Percentiles rank a stretch among this genome's conserved stretches.
These are phyloP conservation scores for Parsonsia alboflavescens DNA, from an alignment of 257 asterid species.

Conservation along the genomic window DNA sequence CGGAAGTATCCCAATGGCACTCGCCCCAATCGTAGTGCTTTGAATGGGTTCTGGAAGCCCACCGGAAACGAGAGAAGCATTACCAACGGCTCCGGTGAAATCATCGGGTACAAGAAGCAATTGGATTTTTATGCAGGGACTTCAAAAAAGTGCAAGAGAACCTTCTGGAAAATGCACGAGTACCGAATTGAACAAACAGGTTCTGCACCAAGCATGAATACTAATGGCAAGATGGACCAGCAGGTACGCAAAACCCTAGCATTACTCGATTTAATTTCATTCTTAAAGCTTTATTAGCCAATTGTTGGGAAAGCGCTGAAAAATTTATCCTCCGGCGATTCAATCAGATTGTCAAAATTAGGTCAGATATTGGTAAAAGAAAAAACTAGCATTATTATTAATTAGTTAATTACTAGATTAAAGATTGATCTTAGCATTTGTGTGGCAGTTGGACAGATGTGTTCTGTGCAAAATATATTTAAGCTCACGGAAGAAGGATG, in stretches of 20 bases:
- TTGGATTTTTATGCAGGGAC: not conserved
- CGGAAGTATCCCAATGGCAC: not conserved
- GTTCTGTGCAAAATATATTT: not conserved
- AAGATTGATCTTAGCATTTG: too few species aligned
- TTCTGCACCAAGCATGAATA: not conserved
- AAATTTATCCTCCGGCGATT: too few species aligned
- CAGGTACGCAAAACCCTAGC: not conserved
- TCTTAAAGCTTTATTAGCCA: too few species aligned
- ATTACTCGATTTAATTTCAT: too few species aligned
- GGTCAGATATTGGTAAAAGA: too few species aligned
- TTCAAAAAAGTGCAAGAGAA: not conserved
- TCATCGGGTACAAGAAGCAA: not conserved
- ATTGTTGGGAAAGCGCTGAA: too few species aligned
- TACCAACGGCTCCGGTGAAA: too few species aligned
- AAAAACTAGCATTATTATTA: too few species aligned
- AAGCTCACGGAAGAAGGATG: not conserved
- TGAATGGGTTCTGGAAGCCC: not conserved
- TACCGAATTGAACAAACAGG: not conserved
- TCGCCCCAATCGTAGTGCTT: not conserved
- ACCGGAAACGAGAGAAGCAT: not conserved
- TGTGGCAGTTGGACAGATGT: not conserved
- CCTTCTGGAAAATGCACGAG: not conserved
- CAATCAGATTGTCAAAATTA: too few species aligned
- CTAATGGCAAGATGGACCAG: not conserved
- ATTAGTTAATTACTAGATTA: too few species aligned